Conservation (phyloP, 768 basidiomycete genomes). For the Boletellus emodensis region DNA sequence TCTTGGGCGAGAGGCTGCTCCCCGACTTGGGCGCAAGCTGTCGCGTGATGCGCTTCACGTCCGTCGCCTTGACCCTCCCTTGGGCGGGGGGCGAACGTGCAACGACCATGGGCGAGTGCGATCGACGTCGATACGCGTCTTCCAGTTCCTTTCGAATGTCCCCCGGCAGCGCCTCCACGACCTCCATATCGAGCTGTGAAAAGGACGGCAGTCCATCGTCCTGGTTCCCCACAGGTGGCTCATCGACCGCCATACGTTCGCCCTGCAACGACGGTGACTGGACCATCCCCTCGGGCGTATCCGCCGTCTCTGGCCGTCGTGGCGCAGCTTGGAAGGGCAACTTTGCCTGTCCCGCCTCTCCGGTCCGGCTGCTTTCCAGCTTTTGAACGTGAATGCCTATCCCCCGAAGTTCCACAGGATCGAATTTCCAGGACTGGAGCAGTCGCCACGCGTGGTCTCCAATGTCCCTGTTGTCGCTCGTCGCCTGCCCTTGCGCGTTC, state of each 20-base stretch:
- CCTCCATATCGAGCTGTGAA: slow-evolving; percentile 70
- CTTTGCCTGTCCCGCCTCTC: slow-evolving; percentile 52
- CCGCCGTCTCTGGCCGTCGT: too few species aligned
- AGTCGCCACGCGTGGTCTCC: slow-evolving; percentile 75
- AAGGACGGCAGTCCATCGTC: slow-evolving; percentile 51
- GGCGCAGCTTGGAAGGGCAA: slow-evolving; percentile 50
- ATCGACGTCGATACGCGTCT: slow-evolving; percentile 59
- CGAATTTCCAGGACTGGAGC: slow-evolving; percentile 68
- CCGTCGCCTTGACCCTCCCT: slow-evolving; percentile 33
- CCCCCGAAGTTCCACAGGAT: slow-evolving; percentile 85
- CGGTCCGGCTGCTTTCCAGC: slow-evolving; percentile 52
- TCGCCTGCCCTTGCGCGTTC: slow-evolving; percentile 61
- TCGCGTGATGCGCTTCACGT: slow-evolving; percentile 56
- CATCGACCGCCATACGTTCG: slow-evolving; percentile 8
- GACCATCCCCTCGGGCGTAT: slow-evolving; percentile 25
- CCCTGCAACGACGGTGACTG: slow-evolving; percentile 35
- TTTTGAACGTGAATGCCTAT: slow-evolving; percentile 91
- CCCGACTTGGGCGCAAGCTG: slow-evolving; percentile 59
- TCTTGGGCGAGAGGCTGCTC: slow-evolving; percentile 36
- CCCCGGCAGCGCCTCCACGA: slow-evolving; percentile 66
- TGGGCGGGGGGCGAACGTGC: slow-evolving; percentile 12
- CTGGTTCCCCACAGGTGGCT: slow-evolving; percentile 10
- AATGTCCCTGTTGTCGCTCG: slow-evolving; percentile 68
- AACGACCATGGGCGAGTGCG: slow-evolving; percentile 42
- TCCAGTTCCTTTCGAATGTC: slow-evolving; percentile 70